Conservation (phyloP, 2,329 filamentous ascomycete species). For the Fusarium incarnatum region DNA sequence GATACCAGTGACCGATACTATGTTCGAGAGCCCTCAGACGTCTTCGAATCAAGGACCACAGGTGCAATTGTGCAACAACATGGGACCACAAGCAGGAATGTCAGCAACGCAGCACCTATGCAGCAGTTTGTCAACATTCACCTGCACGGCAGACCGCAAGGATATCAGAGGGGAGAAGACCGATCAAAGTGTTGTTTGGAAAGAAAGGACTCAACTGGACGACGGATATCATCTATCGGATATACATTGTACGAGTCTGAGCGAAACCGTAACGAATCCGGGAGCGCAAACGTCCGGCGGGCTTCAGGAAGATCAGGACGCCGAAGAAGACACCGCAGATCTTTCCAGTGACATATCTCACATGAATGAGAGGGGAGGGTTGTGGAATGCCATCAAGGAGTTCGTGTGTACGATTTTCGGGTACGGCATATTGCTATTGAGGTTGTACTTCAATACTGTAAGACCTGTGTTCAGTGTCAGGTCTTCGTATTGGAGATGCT, state of each 20-base stretch:
- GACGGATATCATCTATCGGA: neutral
- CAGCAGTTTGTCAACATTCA: slow-evolving; percentile 48
- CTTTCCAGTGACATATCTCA: slow-evolving; percentile 40
- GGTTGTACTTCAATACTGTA: slow-evolving; percentile 53
- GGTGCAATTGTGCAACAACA: slow-evolving; percentile 14
- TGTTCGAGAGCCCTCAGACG: slow-evolving; percentile 36
- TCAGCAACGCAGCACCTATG: slow-evolving; percentile 5
- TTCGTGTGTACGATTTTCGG: slow-evolving; percentile 9
- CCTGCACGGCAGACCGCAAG: slow-evolving; percentile 29
- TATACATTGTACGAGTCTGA: slow-evolving; percentile 1
- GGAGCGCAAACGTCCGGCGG: slow-evolving; percentile 42
- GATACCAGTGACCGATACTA: slow-evolving; percentile 49
- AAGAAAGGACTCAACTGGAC: neutral
- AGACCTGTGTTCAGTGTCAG: slow-evolving; percentile 54
- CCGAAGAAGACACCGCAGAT: slow-evolving; percentile 48
- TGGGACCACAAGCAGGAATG: neutral
- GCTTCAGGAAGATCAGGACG: slow-evolving; percentile 45
- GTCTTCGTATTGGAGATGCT: slow-evolving; percentile 52
- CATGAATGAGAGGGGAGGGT: slow-evolving; percentile 2
- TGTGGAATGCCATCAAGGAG: slow-evolving; percentile 29
- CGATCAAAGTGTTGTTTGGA: neutral
- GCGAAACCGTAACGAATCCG: slow-evolving; percentile 15
- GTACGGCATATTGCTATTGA: slow-evolving; percentile 30
- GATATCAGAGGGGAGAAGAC: neutral
- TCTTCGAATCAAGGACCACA: slow-evolving; percentile 27